Conservation (phyloP, 345 rosid genomes). For the Sonneratia caseolaris region DNA sequence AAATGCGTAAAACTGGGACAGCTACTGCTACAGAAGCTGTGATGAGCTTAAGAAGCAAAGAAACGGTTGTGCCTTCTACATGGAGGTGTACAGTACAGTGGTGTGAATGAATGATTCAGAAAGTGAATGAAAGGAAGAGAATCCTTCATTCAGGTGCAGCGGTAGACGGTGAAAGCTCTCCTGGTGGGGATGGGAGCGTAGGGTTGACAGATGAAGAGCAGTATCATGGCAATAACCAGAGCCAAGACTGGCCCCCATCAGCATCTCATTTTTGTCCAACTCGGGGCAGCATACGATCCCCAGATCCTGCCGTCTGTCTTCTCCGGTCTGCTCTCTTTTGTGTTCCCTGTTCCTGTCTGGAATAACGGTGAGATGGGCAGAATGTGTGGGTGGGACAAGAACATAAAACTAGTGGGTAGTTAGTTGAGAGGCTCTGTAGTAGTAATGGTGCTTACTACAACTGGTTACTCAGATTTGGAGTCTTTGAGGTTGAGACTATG, state of each 20-base stretch:
- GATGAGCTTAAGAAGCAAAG: background rate
- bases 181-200: slow-evolving; percentile 10
- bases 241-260: slow-evolving; percentile 18
- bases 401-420: too few species aligned
- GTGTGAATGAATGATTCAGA: background rate
- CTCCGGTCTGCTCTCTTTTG: background rate
- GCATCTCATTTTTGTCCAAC: slow-evolving; percentile 10
- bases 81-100: background rate
- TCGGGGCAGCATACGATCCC: slow-evolving; percentile 23
- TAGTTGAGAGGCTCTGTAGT: too few species aligned
- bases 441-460: too few species aligned
- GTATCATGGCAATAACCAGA: slow-evolving; percentile 19
- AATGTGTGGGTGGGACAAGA: too few species aligned
- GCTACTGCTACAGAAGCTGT: too few species aligned
- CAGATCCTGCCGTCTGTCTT: slow-evolving; percentile 10
- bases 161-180: slow-evolving; percentile 21
- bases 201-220: slow-evolving; percentile 19
- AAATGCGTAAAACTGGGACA: background rate
- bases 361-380: too few species aligned
- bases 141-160: slow-evolving; percentile 12
- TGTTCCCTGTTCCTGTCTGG: background rate
- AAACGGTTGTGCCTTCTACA: background rate
- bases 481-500: too few species aligned
- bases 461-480: too few species aligned
- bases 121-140: background rate